Evolutionary conservation across 106 monocot genomes (phyloP), one percentile per base, ranked within the genome.

Genomic region (Vanilla planifolia): DNA sequence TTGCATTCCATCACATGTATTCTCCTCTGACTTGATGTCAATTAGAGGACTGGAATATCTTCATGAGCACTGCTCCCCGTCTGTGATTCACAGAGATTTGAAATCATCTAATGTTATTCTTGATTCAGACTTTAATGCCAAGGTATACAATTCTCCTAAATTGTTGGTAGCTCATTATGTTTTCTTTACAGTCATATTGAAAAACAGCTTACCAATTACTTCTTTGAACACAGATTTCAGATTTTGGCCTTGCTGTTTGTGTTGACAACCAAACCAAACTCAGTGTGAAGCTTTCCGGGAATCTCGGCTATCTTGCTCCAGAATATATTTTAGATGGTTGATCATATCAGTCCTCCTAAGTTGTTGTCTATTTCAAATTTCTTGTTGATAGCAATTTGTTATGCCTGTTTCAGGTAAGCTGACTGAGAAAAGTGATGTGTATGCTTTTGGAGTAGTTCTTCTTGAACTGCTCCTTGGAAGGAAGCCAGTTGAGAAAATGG

Each of bases 51-150:
- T 96, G 41, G 90, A 96, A 51, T 91, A 81, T 79, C 87, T 96
- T 51, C 96, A 91, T 57, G 90, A 91, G 69, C 78, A 91, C 50
- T 84, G 86, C 69, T 70, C 52, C 27, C 87, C 90, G 1, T 79
- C 91, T 7, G 69, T 96, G 14, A 81, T 96, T 37, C 91, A 91
- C 66, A 87, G 91, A 75, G 96, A 90, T 81, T 69, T 96, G 36
- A 96, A 87, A 63, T 87, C 84, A 69, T 91, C 90, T 5, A 91
- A 96, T 64, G 87, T 96, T 55, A 90, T 96, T 74, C 67, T 91
- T 11, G 90, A 91, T 70, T 84, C 76, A 1, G 66, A 77, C n/a
- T 96, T 82, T 45, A 91, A 79, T 77, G 91, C 87, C 3, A 96
- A 96, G 90, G 96, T 91, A 58, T 21, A 5, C 4, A 20, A 45